Base-by-base conservation (phyloP, 495 filamentous ascomycete species). In the Barbatosphaeria neglecta region DNA sequence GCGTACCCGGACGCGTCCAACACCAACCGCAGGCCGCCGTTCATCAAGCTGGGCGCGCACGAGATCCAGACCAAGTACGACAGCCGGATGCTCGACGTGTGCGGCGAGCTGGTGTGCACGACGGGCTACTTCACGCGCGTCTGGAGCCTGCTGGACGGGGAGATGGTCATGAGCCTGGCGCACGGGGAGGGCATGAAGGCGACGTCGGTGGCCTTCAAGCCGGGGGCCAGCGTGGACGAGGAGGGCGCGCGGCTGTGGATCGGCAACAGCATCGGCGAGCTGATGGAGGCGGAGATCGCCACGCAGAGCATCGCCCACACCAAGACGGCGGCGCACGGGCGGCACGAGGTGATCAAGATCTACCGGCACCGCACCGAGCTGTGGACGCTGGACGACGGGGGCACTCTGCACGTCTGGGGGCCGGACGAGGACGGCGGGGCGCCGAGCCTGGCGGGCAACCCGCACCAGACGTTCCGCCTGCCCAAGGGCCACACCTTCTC, bases 301-400 rank as follows among this genome's bases (percentile, higher is more conserved):
- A 75, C 76, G 4, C 81, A 87, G 50, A 77, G 72, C 22, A 70
- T 95, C 31, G 67, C 83, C 8, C 65, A 73, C 39, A 81, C 72
- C 5, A 83, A 81, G 49, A 62, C 75, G 9, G 78, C 69, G 54
- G 84, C 87, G 16, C 92, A 96, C 49, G 80, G 80, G 1, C 81
- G 89, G 25, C 72, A 82, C 41, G 87, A 95, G 55, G 77, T 98
- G 46, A 78, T 90, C 48, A 89, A 83, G 58, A 95, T 98, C 17
- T 78, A 84, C 50, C 81, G 90, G 42, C 81, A 90, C 63, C 82
- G 78, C 49, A 86, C 87, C 53, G 84, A 94, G 51, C 81, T 98
- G 69, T 98, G 92, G 92, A 88, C 89, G 2, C 54, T 97, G 13
- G 93, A 97, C 64, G 89, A 95, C 47, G 81, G 84, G 51, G 92